phyloP scores from a whole-genome alignment of 192 early-diverging fungal genomes.

The Geranomyces michiganensis region DNA sequence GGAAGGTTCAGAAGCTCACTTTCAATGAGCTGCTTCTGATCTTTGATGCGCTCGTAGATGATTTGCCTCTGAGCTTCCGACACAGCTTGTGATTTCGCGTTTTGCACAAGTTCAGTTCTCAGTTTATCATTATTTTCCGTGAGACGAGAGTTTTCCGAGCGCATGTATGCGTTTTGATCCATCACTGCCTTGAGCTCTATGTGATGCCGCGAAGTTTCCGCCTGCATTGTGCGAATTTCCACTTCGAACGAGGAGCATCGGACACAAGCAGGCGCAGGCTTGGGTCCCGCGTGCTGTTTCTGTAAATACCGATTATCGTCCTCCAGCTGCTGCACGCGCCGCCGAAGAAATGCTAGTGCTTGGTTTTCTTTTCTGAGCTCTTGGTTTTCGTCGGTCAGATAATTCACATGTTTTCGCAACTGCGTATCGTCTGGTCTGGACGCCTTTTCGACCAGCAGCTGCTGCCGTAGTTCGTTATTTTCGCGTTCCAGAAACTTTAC shows the following conservation, averaged over 20 bases:
- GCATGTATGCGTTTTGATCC: slow-evolving; percentile 38
- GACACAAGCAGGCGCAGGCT: slow-evolving; percentile 57
- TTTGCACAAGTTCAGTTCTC: not conserved
- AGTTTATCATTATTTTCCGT: slow-evolving; percentile 37
- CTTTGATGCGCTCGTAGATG: not conserved
- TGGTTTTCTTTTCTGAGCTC: not conserved
- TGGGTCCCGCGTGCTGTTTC: not conserved
- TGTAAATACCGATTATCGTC: slow-evolving; percentile 44
- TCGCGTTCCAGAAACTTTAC: slow-evolving; percentile 9
- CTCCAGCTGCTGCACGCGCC: slow-evolving; percentile 68
- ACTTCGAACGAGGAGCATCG: slow-evolving; percentile 57
- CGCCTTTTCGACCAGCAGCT: not conserved
- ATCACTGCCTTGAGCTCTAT: slow-evolving; percentile 50
- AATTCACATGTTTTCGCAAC: not conserved
- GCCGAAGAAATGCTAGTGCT: slow-evolving; percentile 49
- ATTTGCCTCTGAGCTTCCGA: not conserved
- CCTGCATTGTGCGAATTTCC: slow-evolving; percentile 25
- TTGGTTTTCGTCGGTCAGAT: not conserved
- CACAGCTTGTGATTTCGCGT: not conserved
- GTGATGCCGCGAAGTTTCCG: slow-evolving; percentile 46
- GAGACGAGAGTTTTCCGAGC: slow-evolving; percentile 42
- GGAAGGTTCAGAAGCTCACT: not conserved
- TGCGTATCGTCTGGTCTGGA: not conserved
- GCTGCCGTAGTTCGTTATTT: not conserved
- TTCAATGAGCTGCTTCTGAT: not conserved